These are phyloP conservation scores for Myxozyma vanderwaltii DNA, from an alignment of 805 yeast species.

Conservation along the genomic window DNA sequence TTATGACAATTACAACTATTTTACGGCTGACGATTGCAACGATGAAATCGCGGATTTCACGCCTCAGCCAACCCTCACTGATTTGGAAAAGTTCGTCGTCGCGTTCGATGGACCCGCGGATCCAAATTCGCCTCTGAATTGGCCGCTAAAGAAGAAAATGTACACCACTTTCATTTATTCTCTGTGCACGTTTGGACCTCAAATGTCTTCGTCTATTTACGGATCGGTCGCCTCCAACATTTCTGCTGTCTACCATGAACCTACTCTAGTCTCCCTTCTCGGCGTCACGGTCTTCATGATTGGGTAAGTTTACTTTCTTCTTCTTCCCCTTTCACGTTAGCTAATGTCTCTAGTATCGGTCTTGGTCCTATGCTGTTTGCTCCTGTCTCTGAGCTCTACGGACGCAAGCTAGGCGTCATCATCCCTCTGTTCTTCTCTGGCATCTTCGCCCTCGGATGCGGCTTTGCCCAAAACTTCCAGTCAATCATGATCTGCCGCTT, in stretches of 20 bases:
- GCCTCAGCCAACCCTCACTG: slow-evolving; percentile 14
- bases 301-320: slow-evolving; percentile 14
- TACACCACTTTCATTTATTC: slow-evolving; percentile 47
- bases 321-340: background rate
- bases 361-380: slow-evolving; percentile 69
- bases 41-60: slow-evolving; percentile 20
- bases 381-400: slow-evolving; percentile 50
- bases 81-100: slow-evolving; percentile 43
- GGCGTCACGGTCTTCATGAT: slow-evolving; percentile 29
- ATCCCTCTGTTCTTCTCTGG: slow-evolving; percentile 47
- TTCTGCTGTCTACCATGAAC: slow-evolving; percentile 4
- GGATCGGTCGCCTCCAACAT: slow-evolving; percentile 20
- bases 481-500: slow-evolving; percentile 56
- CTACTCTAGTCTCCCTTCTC: slow-evolving; percentile 18
- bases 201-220: slow-evolving; percentile 53
- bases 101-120: slow-evolving; percentile 71
- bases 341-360: slow-evolving; percentile 19
- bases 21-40: slow-evolving; percentile 1
- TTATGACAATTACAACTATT: slow-evolving; percentile 5
- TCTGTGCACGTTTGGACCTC: slow-evolving; percentile 49
- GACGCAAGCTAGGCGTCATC: slow-evolving; percentile 50
- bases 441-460: slow-evolving; percentile 54
- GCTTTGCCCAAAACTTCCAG: slow-evolving; percentile 53
- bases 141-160: slow-evolving; percentile 44
- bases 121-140: slow-evolving; percentile 66